phyloP scores from a whole-genome alignment of 768 basidiomycete species.

The Sporobolomyces phaffii region DNA sequence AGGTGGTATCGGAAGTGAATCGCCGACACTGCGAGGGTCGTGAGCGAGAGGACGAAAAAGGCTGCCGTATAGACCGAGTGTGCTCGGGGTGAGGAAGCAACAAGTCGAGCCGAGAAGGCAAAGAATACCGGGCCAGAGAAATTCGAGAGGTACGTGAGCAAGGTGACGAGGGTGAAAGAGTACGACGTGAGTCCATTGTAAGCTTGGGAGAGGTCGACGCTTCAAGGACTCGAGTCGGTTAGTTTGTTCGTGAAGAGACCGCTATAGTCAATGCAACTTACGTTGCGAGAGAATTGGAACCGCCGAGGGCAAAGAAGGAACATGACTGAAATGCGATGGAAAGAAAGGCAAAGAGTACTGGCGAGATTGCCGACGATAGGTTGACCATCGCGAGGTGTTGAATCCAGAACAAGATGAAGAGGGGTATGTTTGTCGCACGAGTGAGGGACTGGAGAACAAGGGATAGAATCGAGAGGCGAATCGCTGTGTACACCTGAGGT shows the following conservation, averaged over 20 bases:
- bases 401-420: constrained; percentile 6
- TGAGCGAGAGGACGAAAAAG: constrained; percentile 19
- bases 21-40: constrained; percentile 5
- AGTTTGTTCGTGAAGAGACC: too few relatives aligned
- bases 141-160: constrained; percentile 35
- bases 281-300: constrained; percentile 31
- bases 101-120: constrained; percentile 8
- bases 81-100: background rate
- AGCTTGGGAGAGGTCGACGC: constrained; percentile 30
- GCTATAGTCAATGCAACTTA: too few relatives aligned
- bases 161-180: constrained; percentile 22
- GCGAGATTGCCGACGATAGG: background rate
- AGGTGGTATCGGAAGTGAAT: constrained; percentile 25
- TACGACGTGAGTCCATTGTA: constrained; percentile 29
- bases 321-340: constrained; percentile 1
- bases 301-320: constrained; percentile 30
- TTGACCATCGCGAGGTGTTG: constrained; percentile 7
- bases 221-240: too few relatives aligned
- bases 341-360: background rate
- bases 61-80: constrained; percentile 11
- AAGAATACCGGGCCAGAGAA: constrained; percentile 29
- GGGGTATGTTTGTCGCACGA: background rate
- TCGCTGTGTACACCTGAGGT: constrained; percentile 1
- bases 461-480: background rate
- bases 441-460: constrained; percentile 18